Percentiles rank a stretch among this genome's conserved stretches.
phyloP scores from a whole-genome alignment of 2,329 filamentous ascomycete species.

The Talaromyces sp. region DNA sequence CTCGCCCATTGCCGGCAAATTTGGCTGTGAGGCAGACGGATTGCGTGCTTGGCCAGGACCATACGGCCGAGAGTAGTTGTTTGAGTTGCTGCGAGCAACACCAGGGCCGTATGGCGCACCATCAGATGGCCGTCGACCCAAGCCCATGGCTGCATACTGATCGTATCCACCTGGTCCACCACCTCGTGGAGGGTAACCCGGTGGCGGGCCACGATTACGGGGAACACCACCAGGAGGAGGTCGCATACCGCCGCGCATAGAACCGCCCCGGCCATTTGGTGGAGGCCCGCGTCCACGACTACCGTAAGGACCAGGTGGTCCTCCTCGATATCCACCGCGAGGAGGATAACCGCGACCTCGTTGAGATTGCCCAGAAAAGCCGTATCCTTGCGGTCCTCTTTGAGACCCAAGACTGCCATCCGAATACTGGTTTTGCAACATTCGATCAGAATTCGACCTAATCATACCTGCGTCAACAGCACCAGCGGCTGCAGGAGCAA shows the following conservation, averaged over 20 bases:
- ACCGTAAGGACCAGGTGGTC: conserved; percentile 24
- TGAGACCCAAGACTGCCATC: conserved; percentile 45
- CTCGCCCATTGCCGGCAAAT: conserved; percentile 24
- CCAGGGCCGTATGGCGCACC: conserved; percentile 40
- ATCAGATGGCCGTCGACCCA: conserved; percentile 24
- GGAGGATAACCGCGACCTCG: conserved; percentile 53
- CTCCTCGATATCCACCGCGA: conserved; percentile 34
- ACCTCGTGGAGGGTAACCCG: conserved; percentile 50
- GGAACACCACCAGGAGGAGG: conserved; percentile 42
- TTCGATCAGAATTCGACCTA: conserved; percentile 40
- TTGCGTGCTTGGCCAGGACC: conserved; percentile 24
- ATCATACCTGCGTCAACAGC: conserved; percentile 34
- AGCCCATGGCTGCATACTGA: conserved; percentile 32
- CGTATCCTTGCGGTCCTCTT: conserved; percentile 43
- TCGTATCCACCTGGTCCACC: conserved; percentile 31
- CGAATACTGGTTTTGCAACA: conserved; percentile 46
- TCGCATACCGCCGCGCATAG: conserved; percentile 32
- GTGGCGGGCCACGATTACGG: conserved; percentile 45
- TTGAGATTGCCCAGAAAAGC: conserved; percentile 25
- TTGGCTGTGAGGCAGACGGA: conserved; percentile 30
- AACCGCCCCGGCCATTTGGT: conserved; percentile 43
- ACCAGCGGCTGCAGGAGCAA: conserved; percentile 31
- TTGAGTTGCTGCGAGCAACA: conserved; percentile 22
- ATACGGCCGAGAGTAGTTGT: conserved; percentile 27
- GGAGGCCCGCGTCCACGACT: conserved; percentile 37